Conservation (phyloP, 768 basidiomycete species). For the Amanita jacksonii region DNA sequence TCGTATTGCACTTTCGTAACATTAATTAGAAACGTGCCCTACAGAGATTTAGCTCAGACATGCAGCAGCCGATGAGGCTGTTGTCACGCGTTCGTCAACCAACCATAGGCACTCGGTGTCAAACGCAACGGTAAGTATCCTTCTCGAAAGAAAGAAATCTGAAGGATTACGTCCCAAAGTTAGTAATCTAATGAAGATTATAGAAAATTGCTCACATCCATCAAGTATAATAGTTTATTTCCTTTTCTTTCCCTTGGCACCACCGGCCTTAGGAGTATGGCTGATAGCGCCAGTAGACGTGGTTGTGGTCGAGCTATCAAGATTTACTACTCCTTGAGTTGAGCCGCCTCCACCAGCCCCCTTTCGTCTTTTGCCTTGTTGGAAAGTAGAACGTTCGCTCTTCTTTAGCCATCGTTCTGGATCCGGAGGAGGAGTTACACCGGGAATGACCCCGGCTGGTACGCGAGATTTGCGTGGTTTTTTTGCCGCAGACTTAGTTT, state of each 20-base stretch:
- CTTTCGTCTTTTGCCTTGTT: slow-evolving; percentile 43
- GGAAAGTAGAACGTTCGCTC: slow-evolving; percentile 59
- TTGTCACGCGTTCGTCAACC: no score
- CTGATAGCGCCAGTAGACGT: slow-evolving; percentile 20
- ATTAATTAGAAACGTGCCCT: not conserved
- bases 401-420: slow-evolving; percentile 88
- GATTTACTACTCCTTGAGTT: slow-evolving; percentile 52
- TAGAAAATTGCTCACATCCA: not conserved
- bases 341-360: slow-evolving; percentile 46
- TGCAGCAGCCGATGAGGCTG: not conserved
- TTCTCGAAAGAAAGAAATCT: slow-evolving; percentile 4
- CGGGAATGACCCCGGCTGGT: slow-evolving; percentile 66
- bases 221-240: slow-evolving; percentile 28
- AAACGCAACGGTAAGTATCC: slow-evolving; percentile 2
- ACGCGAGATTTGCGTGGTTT: slow-evolving; percentile 58
- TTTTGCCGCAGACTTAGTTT: slow-evolving; percentile 26
- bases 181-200: not conserved
- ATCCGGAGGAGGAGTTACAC: slow-evolving; percentile 75
- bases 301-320: slow-evolving; percentile 26
- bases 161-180: slow-evolving; percentile 5
- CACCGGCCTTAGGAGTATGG: slow-evolving; percentile 27
- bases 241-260: slow-evolving; percentile 60
- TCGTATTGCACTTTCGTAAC: not conserved
- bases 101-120: no score
- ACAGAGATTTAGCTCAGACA: not conserved